Evolutionary conservation across 306 rosid species (phyloP).

Genomic region (Fragaria vesca): DNA sequence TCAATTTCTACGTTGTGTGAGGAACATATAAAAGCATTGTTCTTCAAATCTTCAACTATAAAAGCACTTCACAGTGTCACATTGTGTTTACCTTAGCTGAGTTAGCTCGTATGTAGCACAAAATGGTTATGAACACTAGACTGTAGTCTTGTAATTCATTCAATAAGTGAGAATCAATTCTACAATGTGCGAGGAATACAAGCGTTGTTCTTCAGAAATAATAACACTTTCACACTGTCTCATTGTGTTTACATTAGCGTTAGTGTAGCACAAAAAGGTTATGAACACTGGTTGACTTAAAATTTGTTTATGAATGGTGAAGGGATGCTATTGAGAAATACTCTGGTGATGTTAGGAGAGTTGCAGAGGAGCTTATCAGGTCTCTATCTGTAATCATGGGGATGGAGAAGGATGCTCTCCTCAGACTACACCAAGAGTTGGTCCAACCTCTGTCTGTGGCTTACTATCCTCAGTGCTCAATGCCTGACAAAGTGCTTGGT

Average conservation of each 20-base stretch:
- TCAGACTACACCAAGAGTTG: slow-evolving; percentile 34
- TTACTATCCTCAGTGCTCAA: slow-evolving; percentile 44
- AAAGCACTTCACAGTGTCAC: background rate
- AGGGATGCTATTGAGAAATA: slow-evolving; percentile 39
- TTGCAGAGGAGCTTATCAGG: slow-evolving; percentile 31
- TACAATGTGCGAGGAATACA: too few relatives aligned
- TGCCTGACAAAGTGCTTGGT: slow-evolving; percentile 42
- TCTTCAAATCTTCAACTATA: background rate
- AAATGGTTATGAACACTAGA: background rate
- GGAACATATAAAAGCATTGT: background rate
- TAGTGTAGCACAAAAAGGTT: background rate
- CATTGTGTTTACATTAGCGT: slow-evolving; percentile 16
- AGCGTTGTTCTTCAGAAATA: too few relatives aligned
- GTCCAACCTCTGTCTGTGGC: slow-evolving; percentile 27
- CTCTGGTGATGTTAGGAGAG: slow-evolving; percentile 29
- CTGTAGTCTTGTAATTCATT: too few relatives aligned
- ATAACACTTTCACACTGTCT: background rate
- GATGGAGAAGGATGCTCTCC: slow-evolving; percentile 31
- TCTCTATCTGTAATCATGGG: slow-evolving; percentile 38
- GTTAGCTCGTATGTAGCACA: background rate
- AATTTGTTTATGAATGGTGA: slow-evolving; percentile 9
- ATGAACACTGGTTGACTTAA: slow-evolving; percentile 11
- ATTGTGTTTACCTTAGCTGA: slow-evolving; percentile 10
- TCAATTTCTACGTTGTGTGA: background rate
- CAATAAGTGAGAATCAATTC: too few relatives aligned